phyloP scores from a whole-genome alignment of 805 yeast genomes.

The Kodamaea laetipori region DNA sequence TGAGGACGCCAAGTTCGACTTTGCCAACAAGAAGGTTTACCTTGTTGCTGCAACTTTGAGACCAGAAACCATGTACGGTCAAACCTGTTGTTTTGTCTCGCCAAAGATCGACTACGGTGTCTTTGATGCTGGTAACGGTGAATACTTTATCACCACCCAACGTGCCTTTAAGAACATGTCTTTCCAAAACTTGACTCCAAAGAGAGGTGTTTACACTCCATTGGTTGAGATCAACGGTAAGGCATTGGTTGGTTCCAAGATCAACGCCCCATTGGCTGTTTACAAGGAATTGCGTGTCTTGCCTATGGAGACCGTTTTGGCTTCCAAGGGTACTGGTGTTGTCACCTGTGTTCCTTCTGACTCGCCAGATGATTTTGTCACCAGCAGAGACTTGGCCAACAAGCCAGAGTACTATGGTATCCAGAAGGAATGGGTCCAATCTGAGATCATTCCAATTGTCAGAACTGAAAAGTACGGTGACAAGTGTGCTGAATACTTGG shows the following conservation, averaged over 20 bases:
- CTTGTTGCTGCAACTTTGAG: constrained; percentile 96
- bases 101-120: constrained; percentile 93
- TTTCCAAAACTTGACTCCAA: constrained; percentile 89
- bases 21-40: constrained; percentile 62
- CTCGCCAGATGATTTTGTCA: constrained; percentile 95
- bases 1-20: constrained; percentile 49
- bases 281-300: constrained; percentile 73
- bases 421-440: constrained; percentile 80
- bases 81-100: constrained; percentile 96
- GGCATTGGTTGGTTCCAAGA: constrained; percentile 79
- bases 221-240: constrained; percentile 65
- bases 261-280: constrained; percentile 79
- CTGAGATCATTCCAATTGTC: constrained; percentile 73
- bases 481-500: constrained; percentile 78
- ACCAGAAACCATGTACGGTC: constrained; percentile 99
- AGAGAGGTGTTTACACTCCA: constrained; percentile 74
- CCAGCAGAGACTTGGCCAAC: constrained; percentile 77
- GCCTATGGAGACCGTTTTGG: constrained; percentile 97
- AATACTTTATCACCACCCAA: constrained; percentile 81
- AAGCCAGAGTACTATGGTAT: constrained; percentile 90
- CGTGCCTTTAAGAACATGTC: constrained; percentile 98
- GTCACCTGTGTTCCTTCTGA: constrained; percentile 99
- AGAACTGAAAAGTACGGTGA: constrained; percentile 86
- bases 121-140: constrained; percentile 75
- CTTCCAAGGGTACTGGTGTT: constrained; percentile 97